A percentile compares a stretch with the other conserved stretches of the same genome.
Conservation (phyloP, 331 rosid species). For the Rhamnella rubrinervis region DNA sequence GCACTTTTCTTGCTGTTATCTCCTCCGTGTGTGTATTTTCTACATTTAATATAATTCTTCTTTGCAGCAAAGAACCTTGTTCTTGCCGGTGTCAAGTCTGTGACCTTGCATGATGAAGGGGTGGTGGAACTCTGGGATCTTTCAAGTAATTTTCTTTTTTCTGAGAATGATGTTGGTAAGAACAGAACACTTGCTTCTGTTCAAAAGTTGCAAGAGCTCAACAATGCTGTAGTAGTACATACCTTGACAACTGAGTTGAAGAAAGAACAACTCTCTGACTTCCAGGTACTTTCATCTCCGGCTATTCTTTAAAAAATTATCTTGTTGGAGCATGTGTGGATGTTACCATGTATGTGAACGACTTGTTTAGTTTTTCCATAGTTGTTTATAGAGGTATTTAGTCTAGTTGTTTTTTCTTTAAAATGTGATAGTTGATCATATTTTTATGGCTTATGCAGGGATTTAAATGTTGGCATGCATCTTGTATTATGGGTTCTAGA, state of each 20-base stretch:
- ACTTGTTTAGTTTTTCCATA: too few relatives aligned
- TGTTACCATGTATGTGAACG: neutral
- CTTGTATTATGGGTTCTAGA: neutral
- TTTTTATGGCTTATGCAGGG: neutral
- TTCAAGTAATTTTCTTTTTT: slow-evolving; percentile 72
- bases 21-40: neutral
- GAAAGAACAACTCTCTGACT: slow-evolving; percentile 68
- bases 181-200: slow-evolving; percentile 85
- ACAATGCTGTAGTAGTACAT: slow-evolving; percentile 76
- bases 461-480: neutral
- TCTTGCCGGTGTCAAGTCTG: slow-evolving; percentile 84
- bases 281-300: slow-evolving; percentile 49
- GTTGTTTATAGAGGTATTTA: too few relatives aligned
- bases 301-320: neutral
- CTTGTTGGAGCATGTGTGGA: neutral
- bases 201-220: slow-evolving; percentile 89
- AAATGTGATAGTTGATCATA: neutral
- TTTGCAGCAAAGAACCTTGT: slow-evolving; percentile 92
- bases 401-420: neutral
- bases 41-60: neutral
- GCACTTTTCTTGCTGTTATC: neutral
- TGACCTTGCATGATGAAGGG: slow-evolving; percentile 81
- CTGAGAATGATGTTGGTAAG: slow-evolving; percentile 77
- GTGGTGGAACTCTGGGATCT: slow-evolving; percentile 79
- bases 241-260: slow-evolving; percentile 53